Evolutionary conservation across 176 grass and related monocot species (phyloP), one percentile per base, ranked within the genome.

Genomic region (Rhynchospora pubera): DNA sequence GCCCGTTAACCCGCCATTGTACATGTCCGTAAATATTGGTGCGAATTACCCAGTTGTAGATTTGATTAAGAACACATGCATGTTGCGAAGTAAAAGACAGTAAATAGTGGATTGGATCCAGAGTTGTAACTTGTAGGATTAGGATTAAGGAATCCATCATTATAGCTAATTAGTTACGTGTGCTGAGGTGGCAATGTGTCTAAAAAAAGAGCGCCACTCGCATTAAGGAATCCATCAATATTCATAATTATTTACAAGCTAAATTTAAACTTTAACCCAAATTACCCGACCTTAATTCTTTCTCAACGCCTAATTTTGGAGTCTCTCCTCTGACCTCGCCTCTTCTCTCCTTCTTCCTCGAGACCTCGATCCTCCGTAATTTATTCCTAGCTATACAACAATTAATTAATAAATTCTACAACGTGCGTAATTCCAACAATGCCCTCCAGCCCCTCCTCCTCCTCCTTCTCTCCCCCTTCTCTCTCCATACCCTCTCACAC

Each of bases 251-350:
- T 39, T 39, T 39, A 39, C 34, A 39, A 39, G 1, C 70, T 74
- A 77, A 77, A 77, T 56, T 77, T 55, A 77, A 53, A 16, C 70
- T 74, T 74, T 53, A 0, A 61, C 21, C 50, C 50, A 77, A 77
- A 55, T 16, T 77, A 53, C 50, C 24, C 47, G 3, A 55, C 24
- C 72, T 22, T 16, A 55, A 56, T 53, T 81, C 18, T 61, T 56
- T 39, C 61, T 32, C 77, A 22, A 62, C 22, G 10, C 57, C 6
- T 30, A 5, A 9, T 57, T 60, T 45, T 13, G 39, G 12, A 5
- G 13, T n/a, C 32, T n/a, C 28, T 15, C 30, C 14, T 18, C 71
- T 15, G 16, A 15, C 23, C 16, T 45, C 71, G 10, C 73, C 73
- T 6, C 56, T 15, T 39, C 66, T 45, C 28, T 18, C n/a, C 32